Base-by-base conservation (phyloP, 2,329 filamentous ascomycete genomes). In the Trichophyton schoenleinii region DNA sequence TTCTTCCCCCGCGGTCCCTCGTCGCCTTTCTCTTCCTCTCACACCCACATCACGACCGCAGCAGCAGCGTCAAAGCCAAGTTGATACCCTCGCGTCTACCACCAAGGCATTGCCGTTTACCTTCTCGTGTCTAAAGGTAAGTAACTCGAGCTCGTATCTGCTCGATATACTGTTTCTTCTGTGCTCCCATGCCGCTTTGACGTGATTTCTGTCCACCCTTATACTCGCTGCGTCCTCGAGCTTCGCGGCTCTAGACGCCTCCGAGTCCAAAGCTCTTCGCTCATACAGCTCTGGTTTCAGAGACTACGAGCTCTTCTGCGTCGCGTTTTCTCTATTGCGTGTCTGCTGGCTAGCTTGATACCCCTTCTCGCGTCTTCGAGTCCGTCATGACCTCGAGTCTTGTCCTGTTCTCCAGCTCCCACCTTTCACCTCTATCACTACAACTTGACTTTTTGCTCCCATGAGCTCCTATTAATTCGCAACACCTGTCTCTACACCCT, bases 21-120 rank as follows among this genome's bases (percentile, higher is more conserved):
- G 20, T 55, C 59, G 44, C 36, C 28, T 20, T 60, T 49, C 46
- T 60, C 57, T 60, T 44, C 52, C 60, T 52, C 55, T 60, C 60
- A 25, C 20, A 38, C 41, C 38, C 41, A 41, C 52, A 28, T 2
- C 22, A 52, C 46, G 20, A 25, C 22, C 52, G 20, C 52, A 20
- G 15, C 15, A 36, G 2, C 28, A 25, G 8, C 49, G 28, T 31
- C 28, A 31, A n/a, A 28, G 6, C 13, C 13, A 28, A 36, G 31
- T 38, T 36, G 52, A 55, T 55, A 42, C 22, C 38, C 20, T 15
- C 20, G 20, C 46, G 13, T 52, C 13, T 15, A 31, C 46, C 20
- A 36, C 28, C 20, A 18, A 28, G 31, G 36, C 53, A 36, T 42
- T 42, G 36, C 8, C 31, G 20, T 22, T 57, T 42, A 31, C 28